These are phyloP conservation scores for Candida qinlingensis DNA, from an alignment of 805 yeast species.

Conservation along the genomic window DNA sequence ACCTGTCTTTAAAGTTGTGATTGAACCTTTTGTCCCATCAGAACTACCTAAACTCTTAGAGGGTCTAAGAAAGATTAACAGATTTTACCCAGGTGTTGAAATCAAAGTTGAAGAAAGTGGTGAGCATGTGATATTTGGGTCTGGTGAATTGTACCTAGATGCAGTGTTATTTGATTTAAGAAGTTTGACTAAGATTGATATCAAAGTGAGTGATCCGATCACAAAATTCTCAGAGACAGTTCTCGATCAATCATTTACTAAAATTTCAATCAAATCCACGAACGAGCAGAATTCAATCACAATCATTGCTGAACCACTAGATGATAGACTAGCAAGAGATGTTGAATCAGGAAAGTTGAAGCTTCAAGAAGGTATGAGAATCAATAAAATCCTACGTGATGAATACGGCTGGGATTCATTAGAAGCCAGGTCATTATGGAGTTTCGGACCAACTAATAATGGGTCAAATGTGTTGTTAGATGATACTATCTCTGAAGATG, in stretches of 20 bases:
- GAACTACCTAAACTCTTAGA: slow-evolving; percentile 69
- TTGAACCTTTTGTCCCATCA: slow-evolving; percentile 76
- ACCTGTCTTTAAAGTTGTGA: slow-evolving; percentile 73
- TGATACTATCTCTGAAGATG: slow-evolving; percentile 64
- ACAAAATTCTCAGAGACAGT: slow-evolving; percentile 78
- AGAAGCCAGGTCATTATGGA: slow-evolving; percentile 79
- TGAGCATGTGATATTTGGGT: slow-evolving; percentile 72
- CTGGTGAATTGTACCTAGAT: slow-evolving; percentile 87
- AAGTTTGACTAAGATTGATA: slow-evolving; percentile 49
- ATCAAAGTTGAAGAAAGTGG: slow-evolving; percentile 86
- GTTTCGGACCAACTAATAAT: slow-evolving; percentile 55
- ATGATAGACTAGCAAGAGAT: slow-evolving; percentile 46
- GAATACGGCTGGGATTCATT: slow-evolving; percentile 77
- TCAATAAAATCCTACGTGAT: slow-evolving; percentile 51
- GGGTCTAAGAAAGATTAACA: slow-evolving; percentile 59
- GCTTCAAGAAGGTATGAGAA: slow-evolving; percentile 32
- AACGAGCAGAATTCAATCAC: slow-evolving; percentile 55
- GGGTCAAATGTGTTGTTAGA: slow-evolving; percentile 54
- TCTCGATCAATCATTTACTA: slow-evolving; percentile 56
- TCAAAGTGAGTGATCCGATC: slow-evolving; percentile 82
- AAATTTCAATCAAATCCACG: slow-evolving; percentile 55
- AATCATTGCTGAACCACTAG: slow-evolving; percentile 71
- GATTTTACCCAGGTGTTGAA: slow-evolving; percentile 59
- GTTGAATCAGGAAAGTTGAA: slow-evolving; percentile 42
- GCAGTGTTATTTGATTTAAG: slow-evolving; percentile 76